phyloP scores from a whole-genome alignment of 208 protist genomes.

The Herpetomonas samuelpessoai region DNA sequence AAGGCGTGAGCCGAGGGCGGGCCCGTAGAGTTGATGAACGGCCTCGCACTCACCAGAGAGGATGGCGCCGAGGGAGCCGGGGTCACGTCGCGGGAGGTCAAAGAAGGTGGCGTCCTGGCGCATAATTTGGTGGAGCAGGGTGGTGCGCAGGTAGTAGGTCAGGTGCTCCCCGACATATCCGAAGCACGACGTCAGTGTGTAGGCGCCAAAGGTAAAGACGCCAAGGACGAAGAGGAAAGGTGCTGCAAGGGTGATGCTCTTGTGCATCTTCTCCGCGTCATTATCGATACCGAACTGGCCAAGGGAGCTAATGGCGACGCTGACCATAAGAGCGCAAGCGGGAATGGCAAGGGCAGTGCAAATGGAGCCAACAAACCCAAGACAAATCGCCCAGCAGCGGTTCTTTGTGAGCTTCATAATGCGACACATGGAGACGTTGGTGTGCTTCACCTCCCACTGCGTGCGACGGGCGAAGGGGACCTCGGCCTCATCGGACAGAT shows the following conservation, averaged over 20 bases:
- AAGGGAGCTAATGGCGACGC: constrained; percentile 37
- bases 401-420: constrained; percentile 37
- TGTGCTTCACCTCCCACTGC: constrained; percentile 48
- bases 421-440: constrained; percentile 36
- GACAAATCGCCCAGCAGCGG: constrained; percentile 28
- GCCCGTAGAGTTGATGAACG: constrained; percentile 73
- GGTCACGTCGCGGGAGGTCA: constrained; percentile 65
- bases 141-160: constrained; percentile 56
- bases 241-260: constrained; percentile 36
- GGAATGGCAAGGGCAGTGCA: constrained; percentile 35
- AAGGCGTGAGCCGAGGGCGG: constrained; percentile 54
- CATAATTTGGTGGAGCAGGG: constrained; percentile 69
- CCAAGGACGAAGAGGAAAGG: constrained; percentile 53
- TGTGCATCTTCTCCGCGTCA: constrained; percentile 26
- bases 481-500: constrained; percentile 48
- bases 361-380: constrained; percentile 55
- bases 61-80: constrained; percentile 65
- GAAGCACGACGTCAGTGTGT: constrained; percentile 59
- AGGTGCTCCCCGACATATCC: constrained; percentile 70
- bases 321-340: constrained; percentile 43
- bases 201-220: constrained; percentile 28
- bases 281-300: constrained; percentile 25
- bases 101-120: constrained; percentile 88
- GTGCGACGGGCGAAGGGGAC: constrained; percentile 56
- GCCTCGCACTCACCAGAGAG: constrained; percentile 81